phyloP scores from a whole-genome alignment of 2,329 filamentous ascomycete genomes.

The Parafenestella ontariensis region DNA sequence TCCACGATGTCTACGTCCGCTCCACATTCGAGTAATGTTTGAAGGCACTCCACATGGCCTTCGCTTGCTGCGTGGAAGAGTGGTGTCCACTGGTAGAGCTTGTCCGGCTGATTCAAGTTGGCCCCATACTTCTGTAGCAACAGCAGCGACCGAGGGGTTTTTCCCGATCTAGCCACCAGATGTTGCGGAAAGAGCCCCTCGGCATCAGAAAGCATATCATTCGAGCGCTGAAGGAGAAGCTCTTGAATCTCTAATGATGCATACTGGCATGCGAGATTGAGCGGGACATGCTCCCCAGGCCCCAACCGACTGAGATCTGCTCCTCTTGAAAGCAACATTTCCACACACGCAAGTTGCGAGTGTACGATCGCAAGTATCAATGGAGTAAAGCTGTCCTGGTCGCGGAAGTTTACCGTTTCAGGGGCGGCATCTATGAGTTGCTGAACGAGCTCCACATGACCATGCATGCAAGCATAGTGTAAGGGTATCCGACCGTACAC shows the following conservation, averaged over 20 bases:
- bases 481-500: conserved; percentile 93
- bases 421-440: conserved; percentile 72
- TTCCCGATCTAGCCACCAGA: conserved; percentile 87
- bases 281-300: conserved; percentile 88
- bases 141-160: conserved; percentile 78
- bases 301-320: conserved; percentile 87
- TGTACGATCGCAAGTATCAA: conserved; percentile 95
- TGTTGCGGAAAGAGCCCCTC: conserved; percentile 98
- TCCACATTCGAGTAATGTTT: conserved; percentile 78
- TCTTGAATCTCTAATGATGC: conserved; percentile 85
- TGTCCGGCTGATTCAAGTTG: conserved; percentile 90
- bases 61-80: conserved; percentile 96
- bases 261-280: conserved; percentile 95
- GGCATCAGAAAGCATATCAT: conserved; percentile 87
- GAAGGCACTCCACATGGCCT: conserved; percentile 87
- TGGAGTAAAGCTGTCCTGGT: conserved; percentile 97
- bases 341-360: conserved; percentile 79
- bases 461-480: conserved; percentile 97
- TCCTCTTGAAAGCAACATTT: conserved; percentile 75
- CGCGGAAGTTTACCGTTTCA: conserved; percentile 82
- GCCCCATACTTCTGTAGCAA: conserved; percentile 86
- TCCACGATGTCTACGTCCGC: conserved; percentile 82
- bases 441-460: conserved; percentile 82
- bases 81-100: conserved; percentile 96
- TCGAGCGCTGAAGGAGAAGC: conserved; percentile 79